Percentiles rank a stretch among this genome's conserved stretches.
Conservation (phyloP, 495 filamentous ascomycete genomes). For the Daldinia grandis region DNA sequence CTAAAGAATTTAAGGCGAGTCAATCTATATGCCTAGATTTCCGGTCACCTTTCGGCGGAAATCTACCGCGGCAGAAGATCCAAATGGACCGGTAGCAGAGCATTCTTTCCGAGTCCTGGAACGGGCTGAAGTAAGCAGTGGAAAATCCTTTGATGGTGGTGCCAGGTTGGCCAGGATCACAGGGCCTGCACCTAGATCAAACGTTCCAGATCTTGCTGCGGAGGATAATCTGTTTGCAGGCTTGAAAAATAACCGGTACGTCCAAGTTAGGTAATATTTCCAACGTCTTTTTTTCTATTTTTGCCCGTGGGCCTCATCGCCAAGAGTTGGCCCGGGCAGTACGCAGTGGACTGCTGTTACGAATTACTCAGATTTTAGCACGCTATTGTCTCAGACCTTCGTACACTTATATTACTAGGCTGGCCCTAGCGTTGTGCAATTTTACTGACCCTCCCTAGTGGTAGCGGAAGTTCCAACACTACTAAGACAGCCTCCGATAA, state of each 20-base stretch:
- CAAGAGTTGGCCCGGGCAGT: slow-evolving; percentile 47
- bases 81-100: slow-evolving; percentile 54
- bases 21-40: slow-evolving; percentile 63
- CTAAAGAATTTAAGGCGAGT: slow-evolving; percentile 38
- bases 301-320: slow-evolving; percentile 53
- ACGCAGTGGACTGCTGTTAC: slow-evolving; percentile 49
- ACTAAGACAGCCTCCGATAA: slow-evolving; percentile 71
- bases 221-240: slow-evolving; percentile 67
- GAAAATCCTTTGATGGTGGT: slow-evolving; percentile 56
- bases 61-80: slow-evolving; percentile 59
- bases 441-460: slow-evolving; percentile 53
- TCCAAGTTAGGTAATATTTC: slow-evolving; percentile 29
- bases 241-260: slow-evolving; percentile 64
- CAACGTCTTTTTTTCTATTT: slow-evolving; percentile 30
- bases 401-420: slow-evolving; percentile 32
- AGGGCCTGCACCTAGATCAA: slow-evolving; percentile 40
- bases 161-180: slow-evolving; percentile 45
- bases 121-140: slow-evolving; percentile 48
- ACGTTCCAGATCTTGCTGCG: slow-evolving; percentile 47
- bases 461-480: slow-evolving; percentile 71
- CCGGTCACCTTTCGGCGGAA: slow-evolving; percentile 61
- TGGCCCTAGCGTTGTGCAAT: slow-evolving; percentile 41
- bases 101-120: slow-evolving; percentile 61
- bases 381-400: slow-evolving; percentile 35
- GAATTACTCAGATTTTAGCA: slow-evolving; percentile 48